These are phyloP conservation scores for Salix arbutifolia DNA, from an alignment of 345 rosid genomes.

Conservation along the genomic window DNA sequence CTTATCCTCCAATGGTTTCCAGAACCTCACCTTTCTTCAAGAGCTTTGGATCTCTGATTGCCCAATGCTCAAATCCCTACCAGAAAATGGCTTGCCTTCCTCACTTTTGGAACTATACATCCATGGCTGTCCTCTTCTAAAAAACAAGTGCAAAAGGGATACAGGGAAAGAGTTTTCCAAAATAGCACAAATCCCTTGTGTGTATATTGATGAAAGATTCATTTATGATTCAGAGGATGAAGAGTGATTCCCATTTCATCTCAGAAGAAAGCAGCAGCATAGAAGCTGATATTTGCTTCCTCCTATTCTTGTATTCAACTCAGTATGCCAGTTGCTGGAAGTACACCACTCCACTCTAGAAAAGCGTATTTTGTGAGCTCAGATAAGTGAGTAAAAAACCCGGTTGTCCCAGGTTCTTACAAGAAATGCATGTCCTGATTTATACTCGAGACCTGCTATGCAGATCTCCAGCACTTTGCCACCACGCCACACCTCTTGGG, in stretches of 20 bases:
- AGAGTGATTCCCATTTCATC: not conserved
- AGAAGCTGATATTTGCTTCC: too few relatives aligned
- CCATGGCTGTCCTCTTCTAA: not conserved
- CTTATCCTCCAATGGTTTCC: not conserved
- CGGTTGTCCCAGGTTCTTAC: too few relatives aligned
- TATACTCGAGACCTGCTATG: too few relatives aligned
- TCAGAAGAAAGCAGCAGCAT: too few relatives aligned
- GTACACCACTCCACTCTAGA: too few relatives aligned
- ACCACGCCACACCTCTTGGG: too few relatives aligned
- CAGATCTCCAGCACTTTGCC: too few relatives aligned
- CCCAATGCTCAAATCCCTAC: not conserved
- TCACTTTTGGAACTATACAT: not conserved
- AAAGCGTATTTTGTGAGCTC: too few relatives aligned
- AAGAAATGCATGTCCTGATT: too few relatives aligned
- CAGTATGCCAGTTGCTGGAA: too few relatives aligned
- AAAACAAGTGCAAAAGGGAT: not conserved
- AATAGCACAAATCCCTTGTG: not conserved
- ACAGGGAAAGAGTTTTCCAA: not conserved
- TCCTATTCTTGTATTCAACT: too few relatives aligned
- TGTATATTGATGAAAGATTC: not conserved
- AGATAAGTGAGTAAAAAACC: too few relatives aligned
- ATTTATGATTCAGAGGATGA: not conserved
- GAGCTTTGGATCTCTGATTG: not conserved
- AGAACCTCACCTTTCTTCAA: not conserved
- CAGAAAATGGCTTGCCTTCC: constrained; percentile 1